phyloP scores from a whole-genome alignment of 345 rosid species.

The Carallia brachiata region DNA sequence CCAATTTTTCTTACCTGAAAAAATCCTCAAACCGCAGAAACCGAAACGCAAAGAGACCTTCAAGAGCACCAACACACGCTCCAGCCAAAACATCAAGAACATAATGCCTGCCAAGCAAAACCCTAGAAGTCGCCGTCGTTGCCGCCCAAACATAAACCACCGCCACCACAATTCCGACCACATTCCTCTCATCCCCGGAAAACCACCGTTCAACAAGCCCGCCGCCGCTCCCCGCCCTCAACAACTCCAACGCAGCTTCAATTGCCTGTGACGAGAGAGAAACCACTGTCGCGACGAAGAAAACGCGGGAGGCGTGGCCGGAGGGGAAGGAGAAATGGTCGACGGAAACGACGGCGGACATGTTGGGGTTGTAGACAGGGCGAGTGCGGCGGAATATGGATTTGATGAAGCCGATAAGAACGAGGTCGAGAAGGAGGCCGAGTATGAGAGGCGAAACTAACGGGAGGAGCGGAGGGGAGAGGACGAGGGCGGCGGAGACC shows the following conservation, averaged over 20 bases:
- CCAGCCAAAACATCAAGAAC: slow-evolving; percentile 70
- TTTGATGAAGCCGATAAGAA: slow-evolving; percentile 65
- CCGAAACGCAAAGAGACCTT: slow-evolving; percentile 46
- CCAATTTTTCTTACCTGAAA: slow-evolving; percentile 17
- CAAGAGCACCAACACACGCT: slow-evolving; percentile 56
- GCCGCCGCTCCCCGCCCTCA: slow-evolving; percentile 8
- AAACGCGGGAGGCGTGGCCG: slow-evolving; percentile 90
- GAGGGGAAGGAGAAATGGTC: slow-evolving; percentile 92
- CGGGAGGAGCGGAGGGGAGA: slow-evolving; percentile 47
- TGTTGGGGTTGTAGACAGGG: slow-evolving; percentile 77
- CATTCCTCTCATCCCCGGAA: slow-evolving; percentile 1
- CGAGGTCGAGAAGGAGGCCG: slow-evolving; percentile 81
- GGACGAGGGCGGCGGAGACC: slow-evolving; percentile 53
- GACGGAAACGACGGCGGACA: slow-evolving; percentile 64
- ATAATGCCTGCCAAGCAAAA: slow-evolving; percentile 80
- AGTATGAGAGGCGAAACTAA: slow-evolving; percentile 56
- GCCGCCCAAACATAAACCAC: slow-evolving; percentile 65
- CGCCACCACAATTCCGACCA: slow-evolving; percentile 25
- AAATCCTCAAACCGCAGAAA: slow-evolving; percentile 22
- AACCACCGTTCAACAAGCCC: slow-evolving; percentile 21
- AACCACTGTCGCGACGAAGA: slow-evolving; percentile 57
- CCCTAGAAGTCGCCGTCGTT: slow-evolving; percentile 64
- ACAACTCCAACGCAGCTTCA: slow-evolving; percentile 12
- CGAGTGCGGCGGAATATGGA: slow-evolving; percentile 75
- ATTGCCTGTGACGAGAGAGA: slow-evolving; percentile 33